Base-by-base conservation (phyloP, 768 basidiomycete species). In the Macrolepiota fuliginosa region DNA sequence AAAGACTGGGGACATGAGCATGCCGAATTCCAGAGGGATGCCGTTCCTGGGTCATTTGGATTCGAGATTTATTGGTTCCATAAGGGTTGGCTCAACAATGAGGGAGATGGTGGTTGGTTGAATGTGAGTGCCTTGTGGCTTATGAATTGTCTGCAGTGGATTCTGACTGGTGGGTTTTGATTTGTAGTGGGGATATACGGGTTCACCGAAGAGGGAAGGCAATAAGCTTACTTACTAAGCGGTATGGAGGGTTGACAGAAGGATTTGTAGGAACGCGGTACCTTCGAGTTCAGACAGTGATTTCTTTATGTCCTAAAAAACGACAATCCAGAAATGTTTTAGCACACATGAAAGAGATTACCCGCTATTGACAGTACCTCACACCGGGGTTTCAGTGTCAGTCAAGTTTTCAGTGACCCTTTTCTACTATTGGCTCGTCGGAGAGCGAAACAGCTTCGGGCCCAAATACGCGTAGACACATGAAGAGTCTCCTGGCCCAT, bases 11-110 rank as follows among this genome's bases (percentile, higher is more conserved):
- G 24, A 11, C 64, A 65, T n/a, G 25, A 39, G 11, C 64, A 65
- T 42, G 52, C 55, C 15, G 54, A 55, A 12, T 24, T 32, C 50
- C 37, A 17, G 35, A 57, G 35, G 45, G 19, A 17, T n/a, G 52
- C 32, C 36, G 50, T 24, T 29, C 50, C 45, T 27, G 57, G 24
- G 19, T 15, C 51, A 13, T 50, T 15, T 32, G 68, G 69, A 13
- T 70, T 61, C 53, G 69, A 70, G 50, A 67, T 70, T 25, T 69
- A 70, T 54, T 68, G 64, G 62, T 64, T 66, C 64, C 65, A 66
- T 27, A 49, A 58, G n/a, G 69, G 69, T 13, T 52, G 50, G 13
- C 69, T 70, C 62, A 45, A 39, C 4, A 56, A 64, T 24, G 27
- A 63, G 37, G 66, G 68, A 19, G 68, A 69, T 61, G 68, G 70